Base-by-base conservation (phyloP, 2,329 filamentous ascomycete species). In the Epichloe uncinata region DNA sequence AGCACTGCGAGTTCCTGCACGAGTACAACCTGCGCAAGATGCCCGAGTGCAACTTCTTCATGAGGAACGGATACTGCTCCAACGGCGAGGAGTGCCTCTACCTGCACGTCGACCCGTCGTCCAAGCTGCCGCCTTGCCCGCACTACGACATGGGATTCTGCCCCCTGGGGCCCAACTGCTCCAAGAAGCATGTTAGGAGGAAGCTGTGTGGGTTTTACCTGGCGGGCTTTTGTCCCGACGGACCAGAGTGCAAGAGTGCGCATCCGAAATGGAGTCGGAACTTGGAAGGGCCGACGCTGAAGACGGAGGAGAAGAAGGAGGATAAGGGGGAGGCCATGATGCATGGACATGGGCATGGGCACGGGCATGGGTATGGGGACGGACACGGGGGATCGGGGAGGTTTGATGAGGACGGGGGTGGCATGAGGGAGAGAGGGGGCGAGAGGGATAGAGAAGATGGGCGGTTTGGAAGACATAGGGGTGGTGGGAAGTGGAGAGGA, bases 1-100 rank as follows among this genome's bases (percentile, higher is more conserved):
- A 96, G 63, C 81, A 82, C 58, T 98, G 93, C 81, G 93, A 98
- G 72, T 98, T 97, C 62, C 75, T 97, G 45, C 93, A 98, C 75
- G 93, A 97, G 70, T 98, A 96, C 74, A 97, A 98, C 70, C 78
- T 98, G 58, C 83, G 93, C 55, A 90, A 93, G 68, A 97, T 97
- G 88, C 90, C 93, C 55, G 93, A 97, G 71, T 98, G 93, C 71
- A 95, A 95, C 63, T 95, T 95, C 69, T 97, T 91, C 69, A 83
- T 89, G 51, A 80, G 89, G 53, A 95, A 93, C 63, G 88, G 88
- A 50, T 96, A 94, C 66, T 98, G 93, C 70, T 87, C 86, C 55
- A 95, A 96, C 69, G 93, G 91, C 57, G 91, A 97, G 67, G 93
- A 98, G 69, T 98, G 93, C 63, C 74, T 95, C 5, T 95, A 95